These are phyloP conservation scores for Podospora tetraspora DNA, from an alignment of 495 filamentous ascomycete species.

Conservation along the genomic window DNA sequence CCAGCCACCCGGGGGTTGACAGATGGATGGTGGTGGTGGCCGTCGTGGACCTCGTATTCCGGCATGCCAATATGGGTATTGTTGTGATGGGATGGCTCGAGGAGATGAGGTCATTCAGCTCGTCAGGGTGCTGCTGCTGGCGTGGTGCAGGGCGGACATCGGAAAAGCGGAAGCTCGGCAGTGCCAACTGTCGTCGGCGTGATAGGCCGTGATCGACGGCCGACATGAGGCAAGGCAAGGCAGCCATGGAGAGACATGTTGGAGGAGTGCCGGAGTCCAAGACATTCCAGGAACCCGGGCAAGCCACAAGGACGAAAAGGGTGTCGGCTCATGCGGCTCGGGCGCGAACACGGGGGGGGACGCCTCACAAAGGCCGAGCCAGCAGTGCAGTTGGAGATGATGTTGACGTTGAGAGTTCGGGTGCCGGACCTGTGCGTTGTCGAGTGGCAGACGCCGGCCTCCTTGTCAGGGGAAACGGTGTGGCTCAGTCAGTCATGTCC, in stretches of 20 bases:
- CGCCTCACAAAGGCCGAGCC: not conserved
- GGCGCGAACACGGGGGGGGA: not conserved
- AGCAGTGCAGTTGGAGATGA: not conserved
- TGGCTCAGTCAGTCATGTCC: not conserved
- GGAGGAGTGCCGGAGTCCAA: not conserved
- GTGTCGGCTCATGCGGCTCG: not conserved
- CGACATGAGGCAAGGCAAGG: not conserved
- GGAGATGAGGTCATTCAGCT: not conserved
- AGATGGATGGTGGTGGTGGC: not conserved
- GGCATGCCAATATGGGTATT: not conserved
- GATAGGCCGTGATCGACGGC: not conserved
- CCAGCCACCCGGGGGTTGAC: not conserved
- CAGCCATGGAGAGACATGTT: constrained; percentile 1
- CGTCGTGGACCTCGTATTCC: not conserved
- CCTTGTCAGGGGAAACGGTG: not conserved
- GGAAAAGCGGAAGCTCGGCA: not conserved
- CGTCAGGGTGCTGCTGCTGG: not conserved
- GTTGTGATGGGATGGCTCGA: not conserved
- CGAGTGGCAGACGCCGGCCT: not conserved
- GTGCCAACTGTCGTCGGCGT: not conserved
- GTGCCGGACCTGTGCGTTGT: not conserved
- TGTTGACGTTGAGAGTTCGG: not conserved
- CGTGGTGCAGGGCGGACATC: not conserved
- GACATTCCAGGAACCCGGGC: not conserved
- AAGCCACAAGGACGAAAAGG: not conserved